Base-by-base conservation (phyloP, 179 eudicot genomes). In the Silene coronaria region DNA sequence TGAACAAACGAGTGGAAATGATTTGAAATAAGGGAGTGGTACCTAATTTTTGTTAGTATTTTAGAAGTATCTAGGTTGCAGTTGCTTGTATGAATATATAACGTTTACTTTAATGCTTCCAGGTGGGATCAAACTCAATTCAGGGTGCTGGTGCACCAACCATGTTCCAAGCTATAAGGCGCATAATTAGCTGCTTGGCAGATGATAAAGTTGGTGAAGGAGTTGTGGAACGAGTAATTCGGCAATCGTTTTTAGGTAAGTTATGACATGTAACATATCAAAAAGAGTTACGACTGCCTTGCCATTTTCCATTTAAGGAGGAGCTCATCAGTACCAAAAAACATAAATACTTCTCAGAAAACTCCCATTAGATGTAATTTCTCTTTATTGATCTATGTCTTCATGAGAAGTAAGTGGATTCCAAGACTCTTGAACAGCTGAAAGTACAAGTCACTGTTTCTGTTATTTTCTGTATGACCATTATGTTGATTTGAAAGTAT, bases 81-180 rank as follows among this genome's bases (percentile, higher is more conserved):
- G 4, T 70, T 27, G 62, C 45, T 36, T 71, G 62, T 51, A 23
- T 55, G 14, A 28, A 22, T 21, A 2, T 21, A 12, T 7, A 24
- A 71, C 36, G 30, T 71, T 24, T 71, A 51, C 38, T 23, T 70
- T 17, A 28, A 26, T 71, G 23, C 26, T 53, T 84, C 59, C 84
- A 94, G 98, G 98, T 94, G 48, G 98, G 98, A 57, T 94, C 98
- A 77, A 80, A 85, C 78, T 94, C 98, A 80, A 83, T 82, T 80
- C 98, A 94, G 75, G 98, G 97, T 81, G 98, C 98, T 66, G 97
- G 98, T 85, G 98, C 98, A 64, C 98, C 97, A 76, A 94, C 98
- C 81, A 88, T 94, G 83, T 94, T 94, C 82, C 93, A 92, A 83
- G 92, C 95, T 70, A 92, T 94, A 92, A 89, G 86, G 80, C 88